Base-by-base conservation (phyloP, 345 rosid species). In the Trapa bicornis region DNA sequence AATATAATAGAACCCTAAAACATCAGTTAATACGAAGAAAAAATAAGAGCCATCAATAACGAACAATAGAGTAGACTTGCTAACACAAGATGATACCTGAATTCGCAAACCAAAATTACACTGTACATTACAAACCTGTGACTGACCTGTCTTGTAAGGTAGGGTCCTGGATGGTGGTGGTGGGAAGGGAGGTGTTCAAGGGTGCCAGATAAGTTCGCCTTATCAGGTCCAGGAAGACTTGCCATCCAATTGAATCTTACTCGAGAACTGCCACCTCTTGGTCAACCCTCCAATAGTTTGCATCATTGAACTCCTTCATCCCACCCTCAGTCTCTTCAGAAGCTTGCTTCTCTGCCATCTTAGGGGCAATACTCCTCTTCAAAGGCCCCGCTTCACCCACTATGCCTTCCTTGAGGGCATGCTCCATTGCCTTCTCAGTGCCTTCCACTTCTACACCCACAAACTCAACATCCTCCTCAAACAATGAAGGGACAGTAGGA, bases 381-480 rank as follows among this genome's bases (percentile, higher is more conserved):
- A 94, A 63, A 3, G 95, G 95, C 63, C 91, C 97, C 4, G 97
- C 97, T 76, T 91, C 99, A 48, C 96, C 96, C 22, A 91, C 97
- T 50, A 91, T 94, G 48, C 96, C 97, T 75, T 94, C 91, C 77
- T 88, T 91, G 33, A 87, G 84, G 65, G 96, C 96, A 67, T 86
- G 96, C 9, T 91, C 96, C 97, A 89, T 94, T 60, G 97, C 97
- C 81, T 86, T 89, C 82, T 87, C 96, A 1, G 96, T 86, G 22
- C 96, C 96, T 84, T 89, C 91, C 58, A 82, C 64, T 75, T 91
- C 97, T 65, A 91, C 91, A 2, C 99, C 99, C 8, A 91, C 96
- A 72, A 89, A 91, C 75, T 94, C 99, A 54, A 91, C 93, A 72
- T 94, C 99, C 78, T 91, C 97, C 71, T 91, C 99, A n/a, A 94